These are phyloP conservation scores for Fusarium anguioides DNA, from an alignment of 2,329 filamentous ascomycete species.

Conservation along the genomic window DNA sequence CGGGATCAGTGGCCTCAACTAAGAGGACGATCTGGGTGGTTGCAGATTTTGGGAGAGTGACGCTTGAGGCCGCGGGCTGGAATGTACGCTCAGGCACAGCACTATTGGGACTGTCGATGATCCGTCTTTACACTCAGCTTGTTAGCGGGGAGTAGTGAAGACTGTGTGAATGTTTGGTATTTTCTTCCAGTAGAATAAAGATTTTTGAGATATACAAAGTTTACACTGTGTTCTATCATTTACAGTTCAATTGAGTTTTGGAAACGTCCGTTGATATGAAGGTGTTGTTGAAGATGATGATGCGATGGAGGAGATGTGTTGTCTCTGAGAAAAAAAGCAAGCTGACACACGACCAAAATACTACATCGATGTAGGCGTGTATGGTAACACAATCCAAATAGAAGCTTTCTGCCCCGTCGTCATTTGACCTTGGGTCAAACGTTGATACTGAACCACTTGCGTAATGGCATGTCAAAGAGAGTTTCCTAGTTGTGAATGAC, in stretches of 20 bases:
- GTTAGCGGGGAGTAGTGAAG: conserved; percentile 2
- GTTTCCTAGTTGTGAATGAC: conserved; percentile 19
- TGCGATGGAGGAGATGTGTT: conserved; percentile 1
- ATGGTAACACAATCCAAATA: conserved; percentile 4
- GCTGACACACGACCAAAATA: conserved; percentile 21
- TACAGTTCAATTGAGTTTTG: not conserved
- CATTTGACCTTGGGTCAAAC: conserved; percentile 13
- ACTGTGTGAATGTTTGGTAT: conserved; percentile 8
- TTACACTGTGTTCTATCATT: conserved; percentile 23
- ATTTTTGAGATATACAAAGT: not conserved
- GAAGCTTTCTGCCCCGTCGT: conserved; percentile 4
- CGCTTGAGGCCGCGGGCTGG: conserved; percentile 11
- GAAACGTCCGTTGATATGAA: not conserved
- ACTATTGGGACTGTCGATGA: conserved; percentile 1
- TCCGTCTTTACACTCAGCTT: not conserved
- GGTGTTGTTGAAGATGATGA: conserved; percentile 1
- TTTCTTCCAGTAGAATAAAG: not conserved
- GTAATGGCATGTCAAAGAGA: conserved; percentile 26
- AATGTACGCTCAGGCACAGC: conserved; percentile 16
- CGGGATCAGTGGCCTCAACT: conserved; percentile 16
- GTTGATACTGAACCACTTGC: conserved; percentile 17
- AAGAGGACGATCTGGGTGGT: not conserved
- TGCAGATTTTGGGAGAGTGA: not conserved
- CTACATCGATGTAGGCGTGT: conserved; percentile 10
- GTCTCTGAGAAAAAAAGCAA: conserved; percentile 18